Base-by-base conservation (phyloP, 2,329 filamentous ascomycete genomes). In the Alternaria ethzedia region DNA sequence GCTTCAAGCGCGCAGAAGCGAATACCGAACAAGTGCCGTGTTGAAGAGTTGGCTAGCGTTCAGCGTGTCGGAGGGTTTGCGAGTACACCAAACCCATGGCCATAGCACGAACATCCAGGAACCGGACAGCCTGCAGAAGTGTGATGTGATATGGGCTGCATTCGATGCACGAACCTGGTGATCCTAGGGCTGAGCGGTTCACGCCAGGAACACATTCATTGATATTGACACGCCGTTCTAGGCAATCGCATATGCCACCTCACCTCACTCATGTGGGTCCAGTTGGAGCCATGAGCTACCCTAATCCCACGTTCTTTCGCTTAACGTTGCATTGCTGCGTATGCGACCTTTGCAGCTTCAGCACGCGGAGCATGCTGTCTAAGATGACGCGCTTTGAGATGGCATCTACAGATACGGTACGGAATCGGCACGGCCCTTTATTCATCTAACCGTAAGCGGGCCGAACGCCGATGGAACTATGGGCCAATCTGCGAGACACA, bases 351-450 rank as follows among this genome's bases (percentile, higher is more conserved):
- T 58, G 63, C 64, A 65, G 66, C 61, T 61, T 69, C 49, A 61
- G 61, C 58, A 70, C 59, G 62, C 61, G 63, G 64, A 68, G 66
- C 60, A 70, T 66, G 61, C 57, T 66, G 63, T 70, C 65, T 60
- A 61, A 67, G 60, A 73, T 73, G 72, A 73, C 69, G 68, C 66
- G 59, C 70, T 59, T 67, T 32, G 45, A 59, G 59, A 59, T 63
- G 60, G 64, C 65, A 66, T 59, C 51, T 63, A 41, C 32, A 36
- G 32, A 68, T 64, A 67, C 65, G 61, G 56, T 59, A 70, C 75
- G 75, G 74, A 68, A 73, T 71, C 72, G 74, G 74, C 66, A 74
- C 75, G 74, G 75, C 66, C 68, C 74, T 73, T 66, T 61, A 57
- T 52, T 54, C 64, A 62, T 62, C 72, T 70, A 71, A 68, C 67